phyloP scores from a whole-genome alignment of 768 basidiomycete species.

The Boletus eberwhitei region DNA sequence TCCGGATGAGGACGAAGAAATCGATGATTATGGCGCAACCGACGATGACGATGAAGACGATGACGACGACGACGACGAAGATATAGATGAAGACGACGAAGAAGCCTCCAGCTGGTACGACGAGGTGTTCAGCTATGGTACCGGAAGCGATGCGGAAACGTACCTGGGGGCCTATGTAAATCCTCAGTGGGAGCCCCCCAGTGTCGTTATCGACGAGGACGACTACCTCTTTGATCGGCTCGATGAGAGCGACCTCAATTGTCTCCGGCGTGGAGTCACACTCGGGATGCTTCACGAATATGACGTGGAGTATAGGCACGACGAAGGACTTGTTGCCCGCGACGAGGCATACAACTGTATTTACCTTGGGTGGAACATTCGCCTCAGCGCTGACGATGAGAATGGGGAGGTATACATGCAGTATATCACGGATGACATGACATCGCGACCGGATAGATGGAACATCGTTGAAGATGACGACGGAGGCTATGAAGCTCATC shows the following conservation, averaged over 20 bases:
- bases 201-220: constrained; percentile 32
- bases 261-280: constrained; percentile 61
- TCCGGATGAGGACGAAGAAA: constrained; percentile 42
- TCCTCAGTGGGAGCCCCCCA: constrained; percentile 61
- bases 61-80: constrained; percentile 18
- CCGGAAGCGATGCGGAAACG: constrained; percentile 33
- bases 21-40: constrained; percentile 32
- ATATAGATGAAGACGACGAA: constrained; percentile 30
- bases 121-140: constrained; percentile 36
- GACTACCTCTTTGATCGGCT: constrained; percentile 36
- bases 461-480: constrained; percentile 31
- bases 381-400: constrained; percentile 41
- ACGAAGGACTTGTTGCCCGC: constrained; percentile 50
- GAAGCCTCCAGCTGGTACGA: constrained; percentile 30
- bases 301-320: constrained; percentile 52
- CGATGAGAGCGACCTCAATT: constrained; percentile 33
- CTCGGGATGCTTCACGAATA: constrained; percentile 55
- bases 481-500: constrained; percentile 43
- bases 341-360: constrained; percentile 43
- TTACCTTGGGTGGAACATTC: constrained; percentile 69
- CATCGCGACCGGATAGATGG: constrained; percentile 45
- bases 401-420: constrained; percentile 41
- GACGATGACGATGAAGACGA: constrained; percentile 25
- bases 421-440: constrained; percentile 40
- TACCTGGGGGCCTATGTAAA: constrained; percentile 41